These are phyloP conservation scores for California macrophylla DNA, from an alignment of 441 rosid genomes.

Conservation along the genomic window DNA sequence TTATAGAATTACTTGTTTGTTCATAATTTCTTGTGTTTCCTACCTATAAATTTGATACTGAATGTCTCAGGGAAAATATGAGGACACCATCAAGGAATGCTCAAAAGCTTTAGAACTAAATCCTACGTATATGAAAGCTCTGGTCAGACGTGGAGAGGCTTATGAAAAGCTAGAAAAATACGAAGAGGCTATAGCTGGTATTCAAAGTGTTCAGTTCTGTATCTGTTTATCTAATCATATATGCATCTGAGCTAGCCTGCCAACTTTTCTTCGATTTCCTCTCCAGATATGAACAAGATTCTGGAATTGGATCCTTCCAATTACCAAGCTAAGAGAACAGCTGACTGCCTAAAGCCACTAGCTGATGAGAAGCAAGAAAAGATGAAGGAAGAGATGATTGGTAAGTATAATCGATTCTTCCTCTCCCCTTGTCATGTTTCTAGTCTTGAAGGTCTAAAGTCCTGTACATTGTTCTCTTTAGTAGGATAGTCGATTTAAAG, in stretches of 20 bases:
- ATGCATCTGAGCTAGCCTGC: not conserved
- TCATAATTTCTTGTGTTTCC: no score
- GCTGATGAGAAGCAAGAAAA: conserved; percentile 83
- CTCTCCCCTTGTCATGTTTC: not conserved
- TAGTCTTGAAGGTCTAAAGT: not conserved
- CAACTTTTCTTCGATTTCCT: not conserved
- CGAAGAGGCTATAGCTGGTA: conserved; percentile 82
- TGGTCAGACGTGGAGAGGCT: conserved; percentile 71
- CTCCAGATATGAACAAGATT: conserved; percentile 68
- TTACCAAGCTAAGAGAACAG: conserved; percentile 55
- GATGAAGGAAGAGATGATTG: conserved; percentile 95
- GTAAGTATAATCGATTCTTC: conserved; percentile 32
- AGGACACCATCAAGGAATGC: conserved; percentile 80
- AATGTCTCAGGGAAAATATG: conserved; percentile 49
- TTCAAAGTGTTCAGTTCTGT: not conserved
- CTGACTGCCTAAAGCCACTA: conserved; percentile 59
- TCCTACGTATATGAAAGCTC: conserved; percentile 66
- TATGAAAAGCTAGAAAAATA: conserved; percentile 76
- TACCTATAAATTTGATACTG: not conserved
- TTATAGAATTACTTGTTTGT: no score
- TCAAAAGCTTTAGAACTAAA: conserved; percentile 69
- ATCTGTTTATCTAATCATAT: not conserved
- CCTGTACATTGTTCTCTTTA: not conserved
- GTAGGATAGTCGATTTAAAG: not conserved
- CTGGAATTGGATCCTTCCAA: conserved; percentile 75